These are phyloP conservation scores for Raffaelea deltoideospora DNA, from an alignment of 2,329 filamentous ascomycete genomes.

Conservation along the genomic window DNA sequence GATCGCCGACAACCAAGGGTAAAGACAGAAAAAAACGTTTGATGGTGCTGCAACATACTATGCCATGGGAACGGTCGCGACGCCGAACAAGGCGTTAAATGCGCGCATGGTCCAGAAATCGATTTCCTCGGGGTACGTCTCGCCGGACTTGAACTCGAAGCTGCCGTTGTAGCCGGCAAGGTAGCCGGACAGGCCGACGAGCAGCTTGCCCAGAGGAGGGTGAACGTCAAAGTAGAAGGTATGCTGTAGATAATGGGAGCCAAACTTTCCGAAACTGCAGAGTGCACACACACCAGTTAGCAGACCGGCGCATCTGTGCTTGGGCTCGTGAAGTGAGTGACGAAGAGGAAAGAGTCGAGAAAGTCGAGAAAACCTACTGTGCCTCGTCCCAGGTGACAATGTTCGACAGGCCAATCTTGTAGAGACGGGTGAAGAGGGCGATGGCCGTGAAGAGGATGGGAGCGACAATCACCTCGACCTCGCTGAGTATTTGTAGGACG, in stretches of 20 bases:
- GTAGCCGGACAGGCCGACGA: conserved; percentile 90
- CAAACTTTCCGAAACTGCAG: conserved; percentile 82
- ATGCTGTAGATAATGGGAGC: conserved; percentile 95
- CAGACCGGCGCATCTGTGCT: no score
- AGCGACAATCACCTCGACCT: conserved; percentile 48
- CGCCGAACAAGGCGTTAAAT: conserved; percentile 93
- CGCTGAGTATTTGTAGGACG: conserved; percentile 44
- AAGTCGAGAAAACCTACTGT: conserved; percentile 31
- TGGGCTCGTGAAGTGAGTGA: not conserved
- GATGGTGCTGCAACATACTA: conserved; percentile 29
- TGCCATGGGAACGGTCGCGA: conserved; percentile 79
- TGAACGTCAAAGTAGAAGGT: conserved; percentile 92
- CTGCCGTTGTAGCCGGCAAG: conserved; percentile 96
- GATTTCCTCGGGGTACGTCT: conserved; percentile 82
- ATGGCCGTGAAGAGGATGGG: conserved; percentile 45
- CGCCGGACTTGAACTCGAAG: conserved; percentile 98
- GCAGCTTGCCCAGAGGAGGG: conserved; percentile 94
- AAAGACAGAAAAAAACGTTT: no score
- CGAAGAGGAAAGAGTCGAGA: not conserved
- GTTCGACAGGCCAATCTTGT: conserved; percentile 52
- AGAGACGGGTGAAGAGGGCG: conserved; percentile 52
- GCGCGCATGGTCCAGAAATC: conserved; percentile 98
- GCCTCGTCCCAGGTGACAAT: conserved; percentile 56
- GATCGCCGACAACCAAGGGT: no score
- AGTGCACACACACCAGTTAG: conserved; percentile 4